A percentile compares a stretch with the other conserved stretches of the same genome.
phyloP scores from a whole-genome alignment of 345 rosid genomes.

The Eucalyptus pauciflora region DNA sequence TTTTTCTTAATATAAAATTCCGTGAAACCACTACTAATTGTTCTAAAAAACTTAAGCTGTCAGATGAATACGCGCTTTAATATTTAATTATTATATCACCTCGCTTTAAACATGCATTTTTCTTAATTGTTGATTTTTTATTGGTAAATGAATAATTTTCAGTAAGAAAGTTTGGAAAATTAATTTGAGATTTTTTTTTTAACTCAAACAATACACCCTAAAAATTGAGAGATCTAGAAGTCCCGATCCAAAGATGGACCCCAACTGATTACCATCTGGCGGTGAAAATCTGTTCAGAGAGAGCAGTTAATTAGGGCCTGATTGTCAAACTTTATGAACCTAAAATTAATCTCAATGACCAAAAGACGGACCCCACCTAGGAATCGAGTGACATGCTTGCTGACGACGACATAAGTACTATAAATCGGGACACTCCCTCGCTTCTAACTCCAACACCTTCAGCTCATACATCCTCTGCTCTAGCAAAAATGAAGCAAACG shows the following conservation, averaged over 20 bases:
- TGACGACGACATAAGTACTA: neutral
- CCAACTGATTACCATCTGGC: neutral
- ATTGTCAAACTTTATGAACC: neutral
- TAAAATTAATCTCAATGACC: neutral
- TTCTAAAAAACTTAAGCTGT: fast-evolving
- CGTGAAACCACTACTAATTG: fast-evolving
- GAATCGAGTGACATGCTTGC: neutral
- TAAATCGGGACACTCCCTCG: neutral
- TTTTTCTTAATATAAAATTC: too few species aligned
- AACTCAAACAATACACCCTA: neutral
- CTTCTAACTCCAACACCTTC: neutral
- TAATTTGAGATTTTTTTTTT: too few species aligned
- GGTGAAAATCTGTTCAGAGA: neutral
- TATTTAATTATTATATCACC: too few species aligned
- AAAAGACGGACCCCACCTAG: neutral
- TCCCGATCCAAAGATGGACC: neutral
- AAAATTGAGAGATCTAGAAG: neutral
- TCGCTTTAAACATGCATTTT: neutral
- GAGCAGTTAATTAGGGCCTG: neutral
- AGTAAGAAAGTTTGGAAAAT: neutral
- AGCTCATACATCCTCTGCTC: neutral
- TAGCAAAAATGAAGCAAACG: neutral
- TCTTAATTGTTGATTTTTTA: too few species aligned
- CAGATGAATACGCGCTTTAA: too few species aligned
- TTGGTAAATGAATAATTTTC: neutral